Percentiles rank a stretch among this genome's conserved stretches.
Evolutionary conservation across 2,329 filamentous ascomycete genomes (phyloP).

Genomic region (Aspergillus flavus): DNA sequence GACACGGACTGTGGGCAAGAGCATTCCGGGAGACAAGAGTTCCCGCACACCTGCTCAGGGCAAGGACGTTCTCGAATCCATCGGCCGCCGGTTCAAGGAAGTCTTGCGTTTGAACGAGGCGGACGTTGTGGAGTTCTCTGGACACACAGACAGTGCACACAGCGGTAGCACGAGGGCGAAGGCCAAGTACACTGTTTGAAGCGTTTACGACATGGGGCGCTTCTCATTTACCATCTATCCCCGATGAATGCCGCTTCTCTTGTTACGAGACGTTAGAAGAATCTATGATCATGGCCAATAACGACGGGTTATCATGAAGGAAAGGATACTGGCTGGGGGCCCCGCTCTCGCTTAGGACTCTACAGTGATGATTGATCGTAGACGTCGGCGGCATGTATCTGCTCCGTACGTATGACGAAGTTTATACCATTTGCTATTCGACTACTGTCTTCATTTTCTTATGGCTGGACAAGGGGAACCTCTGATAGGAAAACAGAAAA

Average conservation of each 20-base stretch:
- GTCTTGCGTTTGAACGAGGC: constrained; percentile 75
- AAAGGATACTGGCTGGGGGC: constrained; percentile 12
- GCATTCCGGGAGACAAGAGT: constrained; percentile 73
- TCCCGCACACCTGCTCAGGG: constrained; percentile 79
- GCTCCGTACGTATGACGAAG: constrained; percentile 30
- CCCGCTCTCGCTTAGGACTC: constrained; percentile 17
- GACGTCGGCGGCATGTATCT: constrained; percentile 35
- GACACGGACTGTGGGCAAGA: constrained; percentile 92
- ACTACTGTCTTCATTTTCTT: constrained; percentile 14
- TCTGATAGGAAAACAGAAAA: constrained; percentile 10
- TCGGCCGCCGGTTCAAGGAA: constrained; percentile 91
- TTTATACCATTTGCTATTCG: constrained; percentile 29
- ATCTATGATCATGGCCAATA: constrained; percentile 21
- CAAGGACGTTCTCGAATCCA: constrained; percentile 78
- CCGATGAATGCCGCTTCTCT: constrained; percentile 18
- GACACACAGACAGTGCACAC: constrained; percentile 92
- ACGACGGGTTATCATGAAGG: constrained; percentile 18
- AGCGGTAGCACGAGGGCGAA: constrained; percentile 93
- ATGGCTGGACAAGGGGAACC: constrained; percentile 10
- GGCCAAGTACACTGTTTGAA: constrained; percentile 85
- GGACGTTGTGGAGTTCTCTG: constrained; percentile 90
- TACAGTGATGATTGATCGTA: constrained; percentile 32
- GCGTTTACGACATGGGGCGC: constrained; percentile 3
- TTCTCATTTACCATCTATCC: constrained; percentile 22
- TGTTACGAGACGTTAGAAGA: constrained; percentile 20